Conservation (phyloP, 2,329 filamentous ascomycete species). For the Calonectria pauciramosa region DNA sequence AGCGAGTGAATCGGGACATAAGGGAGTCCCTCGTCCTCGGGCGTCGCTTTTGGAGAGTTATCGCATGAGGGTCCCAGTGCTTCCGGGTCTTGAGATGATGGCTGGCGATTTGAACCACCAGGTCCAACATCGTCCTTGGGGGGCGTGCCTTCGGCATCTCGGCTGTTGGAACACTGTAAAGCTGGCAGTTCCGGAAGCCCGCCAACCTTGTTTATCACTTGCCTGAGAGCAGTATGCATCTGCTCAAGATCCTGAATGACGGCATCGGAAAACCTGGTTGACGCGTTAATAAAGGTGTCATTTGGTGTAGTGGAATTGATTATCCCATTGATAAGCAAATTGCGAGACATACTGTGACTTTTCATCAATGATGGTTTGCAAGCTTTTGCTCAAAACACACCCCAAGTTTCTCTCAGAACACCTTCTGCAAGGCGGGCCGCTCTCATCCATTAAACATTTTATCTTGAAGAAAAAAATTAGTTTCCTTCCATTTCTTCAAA, state of each 20-base stretch:
- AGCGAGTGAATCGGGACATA: constrained; percentile 56
- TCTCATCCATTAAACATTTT: constrained; percentile 58
- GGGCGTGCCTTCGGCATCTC: constrained; percentile 40
- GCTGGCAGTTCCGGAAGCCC: constrained; percentile 42
- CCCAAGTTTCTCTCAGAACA: constrained; percentile 53
- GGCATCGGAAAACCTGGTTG: constrained; percentile 28
- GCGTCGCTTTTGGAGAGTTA: constrained; percentile 45
- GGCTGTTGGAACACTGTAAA: constrained; percentile 37
- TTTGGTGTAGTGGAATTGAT: neutral
- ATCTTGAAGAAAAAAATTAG: constrained; percentile 45
- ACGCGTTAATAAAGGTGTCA: neutral
- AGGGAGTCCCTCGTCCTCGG: constrained; percentile 53
- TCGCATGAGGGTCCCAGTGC: constrained; percentile 44
- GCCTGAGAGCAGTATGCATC: constrained; percentile 41
- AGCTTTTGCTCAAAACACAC: constrained; percentile 57
- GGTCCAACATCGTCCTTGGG: constrained; percentile 36
- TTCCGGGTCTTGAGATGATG: constrained; percentile 34
- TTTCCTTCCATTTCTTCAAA: neutral
- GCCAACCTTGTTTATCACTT: constrained; percentile 43
- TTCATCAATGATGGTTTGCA: constrained; percentile 58
- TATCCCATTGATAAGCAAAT: neutral
- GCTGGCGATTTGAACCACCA: constrained; percentile 20
- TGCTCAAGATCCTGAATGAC: constrained; percentile 44
- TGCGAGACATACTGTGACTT: constrained; percentile 51
- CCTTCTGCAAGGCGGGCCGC: constrained; percentile 54